These are phyloP conservation scores for Daldinia decipiens DNA, from an alignment of 495 filamentous ascomycete genomes.

Conservation along the genomic window DNA sequence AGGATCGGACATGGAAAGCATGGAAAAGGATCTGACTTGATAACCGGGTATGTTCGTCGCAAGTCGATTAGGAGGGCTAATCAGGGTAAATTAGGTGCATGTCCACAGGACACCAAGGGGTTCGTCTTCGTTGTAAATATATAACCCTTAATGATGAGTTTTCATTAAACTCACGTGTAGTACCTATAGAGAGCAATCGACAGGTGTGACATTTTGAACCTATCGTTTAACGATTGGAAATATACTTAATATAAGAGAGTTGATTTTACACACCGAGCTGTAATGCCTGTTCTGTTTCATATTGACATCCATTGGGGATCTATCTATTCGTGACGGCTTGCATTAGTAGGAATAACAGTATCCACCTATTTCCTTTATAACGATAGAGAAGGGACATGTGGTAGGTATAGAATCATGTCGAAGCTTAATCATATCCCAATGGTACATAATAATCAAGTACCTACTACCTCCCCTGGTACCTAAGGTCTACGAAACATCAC, in stretches of 20 bases:
- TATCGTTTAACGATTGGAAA: background rate
- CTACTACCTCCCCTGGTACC: too few relatives aligned
- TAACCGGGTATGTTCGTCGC: constrained; percentile 8
- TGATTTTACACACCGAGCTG: background rate
- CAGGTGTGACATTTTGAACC: background rate
- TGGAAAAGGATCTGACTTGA: constrained; percentile 31
- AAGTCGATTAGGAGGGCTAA: constrained; percentile 10
- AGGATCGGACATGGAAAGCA: constrained; percentile 37
- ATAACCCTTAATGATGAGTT: constrained; percentile 39
- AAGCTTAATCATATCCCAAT: too few relatives aligned
- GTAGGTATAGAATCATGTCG: too few relatives aligned
- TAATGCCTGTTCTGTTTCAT: constrained; percentile 11
- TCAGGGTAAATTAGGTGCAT: constrained; percentile 25
- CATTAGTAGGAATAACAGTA: background rate
- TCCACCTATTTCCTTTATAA: background rate
- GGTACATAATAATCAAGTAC: too few relatives aligned
- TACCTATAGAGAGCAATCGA: background rate
- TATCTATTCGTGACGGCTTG: constrained; percentile 6
- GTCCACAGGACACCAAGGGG: constrained; percentile 11
- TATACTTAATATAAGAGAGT: background rate
- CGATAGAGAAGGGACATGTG: background rate
- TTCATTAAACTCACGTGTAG: constrained; percentile 8
- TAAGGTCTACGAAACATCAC: too few relatives aligned
- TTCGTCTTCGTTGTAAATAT: constrained; percentile 35
- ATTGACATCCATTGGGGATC: background rate